Base-by-base conservation (phyloP, 495 filamentous ascomycete species). In the Lasiosphaeria miniovina region DNA sequence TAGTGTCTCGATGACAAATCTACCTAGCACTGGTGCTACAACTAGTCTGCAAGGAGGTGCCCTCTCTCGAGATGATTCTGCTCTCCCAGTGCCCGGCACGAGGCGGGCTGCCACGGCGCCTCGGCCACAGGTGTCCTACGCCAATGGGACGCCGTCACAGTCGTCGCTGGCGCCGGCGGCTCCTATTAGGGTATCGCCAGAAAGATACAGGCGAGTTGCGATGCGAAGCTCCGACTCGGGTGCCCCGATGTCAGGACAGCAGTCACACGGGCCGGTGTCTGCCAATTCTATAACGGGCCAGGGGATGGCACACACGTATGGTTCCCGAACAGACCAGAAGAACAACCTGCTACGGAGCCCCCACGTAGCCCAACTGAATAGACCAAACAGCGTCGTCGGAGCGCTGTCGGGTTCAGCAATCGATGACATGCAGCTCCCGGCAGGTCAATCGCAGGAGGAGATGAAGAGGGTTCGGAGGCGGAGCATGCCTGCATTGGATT, bases 401-500 rank as follows among this genome's bases (percentile, higher is more conserved):
- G 15, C 71, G 14, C 40, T 68, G 50, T 56, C 70, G 12, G 71
- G 71, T 40, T 65, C 73, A 33, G 70, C 77, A 54, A 65, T 76
- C 57, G 84, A 87, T 68, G 84, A 87, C 60, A 78, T 81, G 69
- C 76, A 73, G 41, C 62, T 86, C 46, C 68, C 77, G 41, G 76
- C 72, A 48, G 76, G 72, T 38, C 64, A 71, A 12, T 49, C 71
- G 38, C 76, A 82, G 15, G 90, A 93, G 51, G 77, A 86, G 52
- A 83, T 87, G 9, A 90, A 90, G 71, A 82, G 88, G 61, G 90
- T 91, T 75, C 80, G 92, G 61, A 84, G 92, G 66, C 83, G 91
- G 56, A 96, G 92, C 69, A 82, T 92, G 78, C 89, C 90, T 57
- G 89, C 84, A 51, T 82, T 96, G 65, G 90, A 94, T 74, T 83